A percentile compares a stretch with the other conserved stretches of the same genome.
Conservation (phyloP, 2,329 filamentous ascomycete species). For the Nothophaeocryptopus gaeumannii region DNA sequence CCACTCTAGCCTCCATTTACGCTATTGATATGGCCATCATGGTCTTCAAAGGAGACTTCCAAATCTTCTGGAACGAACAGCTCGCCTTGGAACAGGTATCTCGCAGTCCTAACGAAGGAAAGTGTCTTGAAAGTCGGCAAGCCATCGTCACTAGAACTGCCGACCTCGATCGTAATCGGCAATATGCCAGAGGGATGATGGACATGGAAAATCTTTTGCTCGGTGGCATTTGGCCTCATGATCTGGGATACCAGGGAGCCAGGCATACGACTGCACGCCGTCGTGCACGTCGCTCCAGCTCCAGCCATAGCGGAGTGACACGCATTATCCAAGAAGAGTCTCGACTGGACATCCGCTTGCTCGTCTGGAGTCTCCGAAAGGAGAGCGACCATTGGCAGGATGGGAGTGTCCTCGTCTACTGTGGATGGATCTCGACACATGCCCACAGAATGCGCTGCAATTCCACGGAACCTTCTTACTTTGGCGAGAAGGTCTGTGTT, state of each 20-base stretch:
- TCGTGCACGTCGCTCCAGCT: conserved; percentile 20
- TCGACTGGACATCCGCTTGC: conserved; percentile 15
- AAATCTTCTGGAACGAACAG: conserved; percentile 16
- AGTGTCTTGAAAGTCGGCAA: conserved; percentile 16
- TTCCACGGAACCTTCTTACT: conserved; percentile 15
- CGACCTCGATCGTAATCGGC: conserved; percentile 15
- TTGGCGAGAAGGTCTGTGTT: conserved; percentile 9
- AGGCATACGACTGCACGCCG: conserved; percentile 14
- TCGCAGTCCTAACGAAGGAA: conserved; percentile 17
- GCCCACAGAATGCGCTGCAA: conserved; percentile 15
- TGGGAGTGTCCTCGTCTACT: conserved; percentile 18
- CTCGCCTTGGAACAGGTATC: conserved; percentile 16
- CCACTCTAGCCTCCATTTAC: too few relatives aligned
- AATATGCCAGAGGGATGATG: conserved; percentile 17
- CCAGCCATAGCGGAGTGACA: conserved; percentile 22
- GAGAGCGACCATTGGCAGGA: conserved; percentile 20
- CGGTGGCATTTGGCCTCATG: conserved; percentile 6
- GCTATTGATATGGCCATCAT: not conserved
- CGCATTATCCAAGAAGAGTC: conserved; percentile 19
- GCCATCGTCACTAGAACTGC: not conserved
- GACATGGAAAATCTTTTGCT: conserved; percentile 14
- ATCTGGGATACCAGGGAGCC: conserved; percentile 15
- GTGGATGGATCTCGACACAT: conserved; percentile 16
- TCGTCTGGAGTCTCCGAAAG: conserved; percentile 9
- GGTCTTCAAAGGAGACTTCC: conserved; percentile 2